Percentiles rank a stretch among this genome's conserved stretches.
phyloP scores from a whole-genome alignment of 305 asterid species.

The Euphrasia arctica region DNA sequence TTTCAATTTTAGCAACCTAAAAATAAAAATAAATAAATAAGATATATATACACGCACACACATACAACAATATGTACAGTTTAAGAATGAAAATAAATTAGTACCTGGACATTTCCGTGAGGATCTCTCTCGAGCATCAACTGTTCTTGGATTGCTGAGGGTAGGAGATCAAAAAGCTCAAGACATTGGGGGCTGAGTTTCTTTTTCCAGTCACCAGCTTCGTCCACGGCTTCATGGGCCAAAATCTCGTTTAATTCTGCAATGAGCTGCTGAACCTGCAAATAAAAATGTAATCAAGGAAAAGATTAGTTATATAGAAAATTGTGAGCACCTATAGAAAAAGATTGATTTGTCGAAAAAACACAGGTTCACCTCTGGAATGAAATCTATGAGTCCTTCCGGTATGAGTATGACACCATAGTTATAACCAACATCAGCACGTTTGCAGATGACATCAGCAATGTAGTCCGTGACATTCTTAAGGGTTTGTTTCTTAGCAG shows the following conservation, averaged over 20 bases:
- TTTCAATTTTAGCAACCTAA: slow-evolving; percentile 96
- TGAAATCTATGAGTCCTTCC: slow-evolving; percentile 96
- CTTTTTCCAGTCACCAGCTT: slow-evolving; percentile 87
- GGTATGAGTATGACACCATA: slow-evolving; percentile 98
- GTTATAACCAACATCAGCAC: slow-evolving; percentile 79
- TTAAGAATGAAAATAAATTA: background rate
- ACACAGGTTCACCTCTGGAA: slow-evolving; percentile 73
- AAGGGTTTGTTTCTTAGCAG: slow-evolving; percentile 83
- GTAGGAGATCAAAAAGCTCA: slow-evolving; percentile 81
- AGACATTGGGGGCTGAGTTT: slow-evolving; percentile 67
- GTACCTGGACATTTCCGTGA: slow-evolving; percentile 97
- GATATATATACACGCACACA: slow-evolving; percentile 4
- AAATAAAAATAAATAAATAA: slow-evolving; percentile 18
- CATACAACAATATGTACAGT: background rate
- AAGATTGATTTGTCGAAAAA: background rate
- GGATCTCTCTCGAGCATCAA: slow-evolving; percentile 99
- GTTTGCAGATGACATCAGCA: slow-evolving; percentile 78
- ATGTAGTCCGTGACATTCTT: slow-evolving; percentile 83
- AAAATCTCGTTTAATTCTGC: slow-evolving; percentile 91
- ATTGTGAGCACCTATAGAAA: slow-evolving; percentile 3
- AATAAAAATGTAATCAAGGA: background rate
- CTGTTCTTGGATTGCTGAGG: slow-evolving; percentile 89
- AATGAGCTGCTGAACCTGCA: slow-evolving; percentile 94
- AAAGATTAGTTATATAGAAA: background rate
- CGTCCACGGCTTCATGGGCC: slow-evolving; percentile 93